Base-by-base conservation (phyloP, 257 asterid species). In the Capsicum pubescens region DNA sequence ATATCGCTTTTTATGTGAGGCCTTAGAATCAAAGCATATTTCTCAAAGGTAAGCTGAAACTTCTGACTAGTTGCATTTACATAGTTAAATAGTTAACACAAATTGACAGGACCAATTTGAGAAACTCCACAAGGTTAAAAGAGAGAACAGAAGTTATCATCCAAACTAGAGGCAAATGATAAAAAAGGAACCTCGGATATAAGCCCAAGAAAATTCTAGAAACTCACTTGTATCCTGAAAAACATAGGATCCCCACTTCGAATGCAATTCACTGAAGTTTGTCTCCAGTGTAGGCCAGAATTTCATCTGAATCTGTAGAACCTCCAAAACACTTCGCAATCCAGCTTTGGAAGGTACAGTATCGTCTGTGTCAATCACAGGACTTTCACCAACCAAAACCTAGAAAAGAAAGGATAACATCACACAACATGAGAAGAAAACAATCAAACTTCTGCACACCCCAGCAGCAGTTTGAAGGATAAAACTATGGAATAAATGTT, bases 351-450 rank as follows among this genome's bases (percentile, higher is more conserved):
- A 90, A 78, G 99, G 99, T 39, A 88, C 69, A 82, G 87, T 63
- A 60, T 84, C 84, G 55, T 89, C 97, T 85, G 83, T 36, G 76
- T 90, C 83, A 78, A 83, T 85, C 84, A 70, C 82, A 16, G 91
- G 87, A 87, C 79, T 84, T 88, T 93, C 99, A 87, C 99, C 98
- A 83, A 96, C 93, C 88, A 96, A 89, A 84, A 94, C 97, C 99
- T 96, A 90, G 83, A 88, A 74, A 82, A 83, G 85, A 86, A 78
- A 80, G 77, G 86, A 87, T 81, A 35, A 78, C 82, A 81, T 87
- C 81, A 87, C 86, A 88, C 82, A 39, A 78, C 81, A 81, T 87
- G 74, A 88, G 87, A 39, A 39, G 5, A 80, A 72, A 9, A 26
- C 55, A 54, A 56, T 54, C 82, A 54, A 44, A 54, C 82, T 83